Conservation (phyloP, 352 stramenopile species). For the Saprolegnia diclina region DNA sequence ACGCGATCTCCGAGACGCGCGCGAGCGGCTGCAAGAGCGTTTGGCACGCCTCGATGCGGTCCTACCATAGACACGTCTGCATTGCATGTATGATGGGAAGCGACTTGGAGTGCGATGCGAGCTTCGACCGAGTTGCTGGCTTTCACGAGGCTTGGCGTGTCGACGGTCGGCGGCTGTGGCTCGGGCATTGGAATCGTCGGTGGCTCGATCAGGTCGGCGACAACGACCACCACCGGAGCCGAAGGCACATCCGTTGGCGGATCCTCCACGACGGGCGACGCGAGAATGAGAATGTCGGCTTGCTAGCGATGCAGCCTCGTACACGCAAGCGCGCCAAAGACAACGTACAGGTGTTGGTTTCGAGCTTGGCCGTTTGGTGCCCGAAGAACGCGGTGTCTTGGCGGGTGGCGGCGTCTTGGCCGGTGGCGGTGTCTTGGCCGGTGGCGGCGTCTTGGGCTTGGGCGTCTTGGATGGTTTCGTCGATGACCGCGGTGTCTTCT, state of each 20-base stretch:
- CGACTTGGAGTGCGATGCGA: conserved; percentile 15
- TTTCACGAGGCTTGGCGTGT: background rate
- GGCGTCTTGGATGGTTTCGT: conserved; percentile 1
- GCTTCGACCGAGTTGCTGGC: conserved; percentile 24
- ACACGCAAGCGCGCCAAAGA: background rate
- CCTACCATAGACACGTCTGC: conserved; percentile 29
- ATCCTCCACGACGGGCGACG: background rate
- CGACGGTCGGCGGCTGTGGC: background rate
- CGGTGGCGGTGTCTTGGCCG: background rate
- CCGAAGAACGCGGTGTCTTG: background rate
- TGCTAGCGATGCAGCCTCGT: background rate
- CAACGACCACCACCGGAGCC: background rate
- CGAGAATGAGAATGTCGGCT: background rate
- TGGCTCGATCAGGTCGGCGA: background rate
- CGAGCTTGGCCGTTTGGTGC: background rate
- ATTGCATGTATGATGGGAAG: background rate
- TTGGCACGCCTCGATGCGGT: conserved; percentile 45
- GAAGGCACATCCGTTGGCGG: background rate
- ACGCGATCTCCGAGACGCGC: conserved; percentile 24
- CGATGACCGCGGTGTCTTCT: background rate
- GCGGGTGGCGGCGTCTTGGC: background rate
- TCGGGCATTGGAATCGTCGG: background rate
- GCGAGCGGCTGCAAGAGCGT: conserved; percentile 34
- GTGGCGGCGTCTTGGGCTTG: background rate
- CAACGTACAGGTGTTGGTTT: background rate